Conservation (phyloP, 495 filamentous ascomycete genomes). For the Neurospora sp. region DNA sequence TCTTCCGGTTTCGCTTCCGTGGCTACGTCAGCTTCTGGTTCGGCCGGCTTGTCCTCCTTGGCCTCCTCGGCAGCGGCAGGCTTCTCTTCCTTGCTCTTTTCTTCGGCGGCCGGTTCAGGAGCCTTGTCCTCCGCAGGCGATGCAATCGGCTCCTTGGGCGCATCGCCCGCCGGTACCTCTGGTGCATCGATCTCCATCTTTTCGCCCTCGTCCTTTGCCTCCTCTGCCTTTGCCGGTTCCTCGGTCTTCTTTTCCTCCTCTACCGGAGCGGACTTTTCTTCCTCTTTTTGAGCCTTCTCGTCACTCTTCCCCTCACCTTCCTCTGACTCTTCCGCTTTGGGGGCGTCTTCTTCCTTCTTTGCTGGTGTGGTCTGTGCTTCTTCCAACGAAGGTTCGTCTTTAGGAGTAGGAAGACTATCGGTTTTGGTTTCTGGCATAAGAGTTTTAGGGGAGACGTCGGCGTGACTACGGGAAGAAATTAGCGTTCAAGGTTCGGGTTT, state of each 20-base stretch:
- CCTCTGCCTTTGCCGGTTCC: neutral
- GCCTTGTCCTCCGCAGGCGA: neutral
- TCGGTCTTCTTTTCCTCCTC: neutral
- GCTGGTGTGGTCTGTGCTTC: neutral
- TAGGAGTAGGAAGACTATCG: neutral
- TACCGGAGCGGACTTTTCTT: neutral
- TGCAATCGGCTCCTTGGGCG: neutral
- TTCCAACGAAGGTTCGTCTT: neutral
- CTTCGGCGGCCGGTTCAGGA: neutral
- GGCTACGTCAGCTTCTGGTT: constrained; percentile 1
- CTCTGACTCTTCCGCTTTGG: neutral
- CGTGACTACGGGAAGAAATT: neutral
- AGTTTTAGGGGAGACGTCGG: neutral
- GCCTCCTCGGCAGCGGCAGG: constrained; percentile 9
- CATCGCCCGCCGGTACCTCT: neutral
- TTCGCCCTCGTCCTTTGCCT: neutral
- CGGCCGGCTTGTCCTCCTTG: constrained; percentile 5
- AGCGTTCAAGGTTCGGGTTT: neutral
- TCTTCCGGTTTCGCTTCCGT: constrained; percentile 9
- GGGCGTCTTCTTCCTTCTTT: neutral
- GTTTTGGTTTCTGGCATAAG: neutral
- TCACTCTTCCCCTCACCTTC: neutral
- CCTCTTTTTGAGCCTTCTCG: neutral
- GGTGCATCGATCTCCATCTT: neutral
- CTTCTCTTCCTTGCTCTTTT: constrained; percentile 5